Base-by-base conservation (phyloP, 768 basidiomycete species). In the Lactarius vividus region DNA sequence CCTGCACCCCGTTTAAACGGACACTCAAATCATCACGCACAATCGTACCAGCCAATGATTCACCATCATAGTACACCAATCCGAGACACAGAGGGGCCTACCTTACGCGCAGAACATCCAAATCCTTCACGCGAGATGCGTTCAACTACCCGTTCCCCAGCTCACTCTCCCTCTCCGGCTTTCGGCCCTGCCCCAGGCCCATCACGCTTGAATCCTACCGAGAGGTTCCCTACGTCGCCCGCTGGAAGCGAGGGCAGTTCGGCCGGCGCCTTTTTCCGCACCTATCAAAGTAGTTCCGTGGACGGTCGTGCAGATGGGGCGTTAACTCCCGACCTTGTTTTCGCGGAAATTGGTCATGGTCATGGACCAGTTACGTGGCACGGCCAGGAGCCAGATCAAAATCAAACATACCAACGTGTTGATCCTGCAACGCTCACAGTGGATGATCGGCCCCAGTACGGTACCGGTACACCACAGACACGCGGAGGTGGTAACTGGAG, bases 281-380 rank as follows among this genome's bases (percentile, higher is more conserved):
- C 82, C 31, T 87, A 86, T 71, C 81, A 77, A 53, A 46, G 39
- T 58, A 57, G 15, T 40, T n/a, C 63, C 16, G 35, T 80, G 46
- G 79, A 60, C 16, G 66, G 59, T 78, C 78, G 69, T 80, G 62
- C 67, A 33, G 67, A 73, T 57, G 87, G 88, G 52, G 82, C 84
- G 20, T 75, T 86, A 73, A 91, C 88, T 18, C 89, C 88, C 28
- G 90, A 91, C 71, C 80, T 89, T 59, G 82, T 88, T 69, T 90
- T 82, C 67, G 88, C 89, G 6, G 91, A 92, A 73, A 87, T 90
- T 65, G 89, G 88, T 3, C 89, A 90, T 72, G 88, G 88, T 4
- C 81, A 87, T 33, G 88, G 88, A 20, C 66, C 66, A 23, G 61
- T 44, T n/a, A 46, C 33, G 16, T 67, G 66, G 66, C 57, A 59